A percentile compares a stretch with the other conserved stretches of the same genome.
Conservation (phyloP, 2,329 filamentous ascomycete species). For the Ceratocystis variospora region DNA sequence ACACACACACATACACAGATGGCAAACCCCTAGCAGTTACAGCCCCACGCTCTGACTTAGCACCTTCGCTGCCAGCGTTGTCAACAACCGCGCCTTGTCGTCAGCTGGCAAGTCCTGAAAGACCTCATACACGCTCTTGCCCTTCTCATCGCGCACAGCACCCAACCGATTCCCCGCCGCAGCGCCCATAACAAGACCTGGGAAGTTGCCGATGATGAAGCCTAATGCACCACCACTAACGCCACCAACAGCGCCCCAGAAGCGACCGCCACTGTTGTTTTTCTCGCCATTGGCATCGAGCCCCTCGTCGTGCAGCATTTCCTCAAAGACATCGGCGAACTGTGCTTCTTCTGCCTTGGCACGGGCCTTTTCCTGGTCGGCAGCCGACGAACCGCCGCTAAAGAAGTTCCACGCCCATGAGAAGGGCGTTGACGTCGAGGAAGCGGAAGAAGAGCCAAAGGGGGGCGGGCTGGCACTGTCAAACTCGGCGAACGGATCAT, state of each 20-base stretch:
- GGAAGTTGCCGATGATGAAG: slow-evolving; percentile 88
- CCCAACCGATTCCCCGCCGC: slow-evolving; percentile 90
- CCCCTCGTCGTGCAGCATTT: slow-evolving; percentile 78
- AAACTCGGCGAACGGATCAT: slow-evolving; percentile 34
- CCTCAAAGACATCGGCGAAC: slow-evolving; percentile 76
- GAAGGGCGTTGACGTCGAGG: slow-evolving; percentile 39
- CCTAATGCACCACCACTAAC: slow-evolving; percentile 79
- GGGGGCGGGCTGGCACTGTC: slow-evolving; percentile 25
- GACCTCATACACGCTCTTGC: slow-evolving; percentile 89
- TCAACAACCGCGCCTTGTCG: slow-evolving; percentile 68
- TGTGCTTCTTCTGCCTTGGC: slow-evolving; percentile 57
- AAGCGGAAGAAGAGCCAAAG: slow-evolving; percentile 26
- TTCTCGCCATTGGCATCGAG: slow-evolving; percentile 54
- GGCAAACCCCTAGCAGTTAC: slow-evolving; percentile 22
- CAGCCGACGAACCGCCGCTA: slow-evolving; percentile 28
- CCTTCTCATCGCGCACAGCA: slow-evolving; percentile 73
- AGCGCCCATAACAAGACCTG: slow-evolving; percentile 75
- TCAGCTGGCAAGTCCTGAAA: slow-evolving; percentile 74
- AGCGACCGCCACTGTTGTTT: slow-evolving; percentile 34
- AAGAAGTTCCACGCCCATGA: slow-evolving; percentile 66
- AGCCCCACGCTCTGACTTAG: slow-evolving; percentile 64
- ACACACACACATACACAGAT: not conserved
- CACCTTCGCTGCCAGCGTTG: slow-evolving; percentile 72
- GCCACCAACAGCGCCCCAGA: slow-evolving; percentile 79
- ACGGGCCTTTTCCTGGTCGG: slow-evolving; percentile 28